phyloP scores from a whole-genome alignment of 73 alveolate genomes.

The Symbiodinium natans region DNA sequence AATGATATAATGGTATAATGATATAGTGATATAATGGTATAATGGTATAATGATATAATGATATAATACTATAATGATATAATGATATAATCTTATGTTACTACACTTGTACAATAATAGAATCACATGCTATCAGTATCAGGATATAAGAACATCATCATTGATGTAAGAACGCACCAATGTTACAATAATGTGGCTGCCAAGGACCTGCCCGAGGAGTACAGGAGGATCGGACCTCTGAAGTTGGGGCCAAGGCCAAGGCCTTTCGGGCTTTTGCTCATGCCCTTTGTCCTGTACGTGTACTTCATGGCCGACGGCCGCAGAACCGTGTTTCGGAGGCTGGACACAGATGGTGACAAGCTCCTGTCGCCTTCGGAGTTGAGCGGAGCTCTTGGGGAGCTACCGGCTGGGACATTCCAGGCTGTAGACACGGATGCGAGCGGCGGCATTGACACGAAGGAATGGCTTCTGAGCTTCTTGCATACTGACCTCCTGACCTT shows the following conservation, averaged over 20 bases:
- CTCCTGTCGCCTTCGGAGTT: conserved; percentile 19
- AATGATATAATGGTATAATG: too few relatives aligned
- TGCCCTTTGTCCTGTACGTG: conserved; percentile 10
- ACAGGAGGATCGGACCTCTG: conserved; percentile 25
- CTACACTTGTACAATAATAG: too few relatives aligned
- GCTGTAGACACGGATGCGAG: neutral
- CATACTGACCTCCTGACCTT: neutral
- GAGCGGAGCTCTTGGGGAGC: neutral
- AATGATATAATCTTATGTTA: too few relatives aligned
- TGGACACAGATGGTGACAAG: conserved; percentile 26
- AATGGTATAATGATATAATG: too few relatives aligned
- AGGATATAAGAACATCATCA: too few relatives aligned
- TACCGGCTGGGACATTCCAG: conserved; percentile 3
- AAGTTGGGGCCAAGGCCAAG: neutral
- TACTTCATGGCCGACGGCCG: conserved; percentile 14
- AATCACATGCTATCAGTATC: too few relatives aligned
- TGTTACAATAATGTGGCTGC: too few relatives aligned
- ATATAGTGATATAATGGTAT: too few relatives aligned
- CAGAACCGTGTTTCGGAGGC: conserved; percentile 3
- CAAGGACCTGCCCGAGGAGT: conserved; percentile 8
- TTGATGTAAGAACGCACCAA: too few relatives aligned
- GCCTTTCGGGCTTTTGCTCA: conserved; percentile 26
- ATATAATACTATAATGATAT: too few relatives aligned
- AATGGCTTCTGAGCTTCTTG: neutral
- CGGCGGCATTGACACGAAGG: conserved; percentile 1